These are phyloP conservation scores for Gilbertella persicaria DNA, from an alignment of 371 early-diverging fungal genomes.

Conservation along the genomic window DNA sequence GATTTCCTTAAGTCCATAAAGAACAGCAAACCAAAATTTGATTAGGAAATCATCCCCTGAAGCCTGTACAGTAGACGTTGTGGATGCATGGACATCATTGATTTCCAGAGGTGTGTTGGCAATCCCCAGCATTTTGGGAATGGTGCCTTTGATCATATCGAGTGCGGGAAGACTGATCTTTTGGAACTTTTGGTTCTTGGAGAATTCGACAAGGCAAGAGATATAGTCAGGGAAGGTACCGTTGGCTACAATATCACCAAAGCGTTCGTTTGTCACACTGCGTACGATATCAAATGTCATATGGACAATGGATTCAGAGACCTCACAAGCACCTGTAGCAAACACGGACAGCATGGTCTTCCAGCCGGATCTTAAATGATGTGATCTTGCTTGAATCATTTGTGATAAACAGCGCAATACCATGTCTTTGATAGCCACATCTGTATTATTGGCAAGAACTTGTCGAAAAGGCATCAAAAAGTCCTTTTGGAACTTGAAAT, in stretches of 20 bases:
- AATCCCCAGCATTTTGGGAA: constrained; percentile 50
- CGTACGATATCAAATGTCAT: constrained; percentile 72
- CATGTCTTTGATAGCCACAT: constrained; percentile 90
- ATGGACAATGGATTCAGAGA: constrained; percentile 64
- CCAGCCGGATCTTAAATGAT: constrained; percentile 89
- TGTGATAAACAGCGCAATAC: constrained; percentile 87
- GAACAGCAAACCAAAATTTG: constrained; percentile 82
- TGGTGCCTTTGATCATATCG: constrained; percentile 56
- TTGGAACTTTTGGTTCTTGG: constrained; percentile 58
- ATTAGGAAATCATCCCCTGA: constrained; percentile 46
- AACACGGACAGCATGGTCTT: constrained; percentile 86
- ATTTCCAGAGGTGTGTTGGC: constrained; percentile 41
- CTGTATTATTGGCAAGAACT: constrained; percentile 76
- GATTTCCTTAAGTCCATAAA: constrained; percentile 83
- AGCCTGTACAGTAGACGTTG: constrained; percentile 27
- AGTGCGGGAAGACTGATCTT: constrained; percentile 60
- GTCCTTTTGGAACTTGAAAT: constrained; percentile 96
- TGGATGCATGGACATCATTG: constrained; percentile 34
- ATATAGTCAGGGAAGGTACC: constrained; percentile 79
- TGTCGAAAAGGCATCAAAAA: constrained; percentile 91
- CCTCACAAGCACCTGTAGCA: constrained; percentile 76
- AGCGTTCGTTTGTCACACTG: constrained; percentile 64
- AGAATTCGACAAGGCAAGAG: constrained; percentile 79
- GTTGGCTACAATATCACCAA: constrained; percentile 68
- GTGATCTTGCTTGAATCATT: constrained; percentile 79